A percentile compares a stretch with the other conserved stretches of the same genome.
phyloP scores from a whole-genome alignment of 768 basidiomycete genomes.

The Galerina sulciceps region DNA sequence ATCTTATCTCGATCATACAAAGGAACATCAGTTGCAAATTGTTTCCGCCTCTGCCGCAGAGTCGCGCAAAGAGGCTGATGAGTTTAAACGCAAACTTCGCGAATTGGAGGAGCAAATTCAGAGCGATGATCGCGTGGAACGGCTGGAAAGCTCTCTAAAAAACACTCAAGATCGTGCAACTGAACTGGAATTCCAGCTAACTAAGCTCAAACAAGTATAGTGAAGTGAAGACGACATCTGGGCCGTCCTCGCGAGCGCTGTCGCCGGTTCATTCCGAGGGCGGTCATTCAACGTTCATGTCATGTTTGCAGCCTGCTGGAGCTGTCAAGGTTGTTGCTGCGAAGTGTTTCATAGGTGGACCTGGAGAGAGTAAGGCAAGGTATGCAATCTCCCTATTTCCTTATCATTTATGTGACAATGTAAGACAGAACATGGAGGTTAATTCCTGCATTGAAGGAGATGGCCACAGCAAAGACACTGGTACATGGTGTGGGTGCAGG shows the following conservation, averaged over 20 bases:
- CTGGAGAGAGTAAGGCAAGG: too few relatives aligned
- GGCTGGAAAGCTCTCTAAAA: slow-evolving; percentile 71
- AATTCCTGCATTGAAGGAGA: too few relatives aligned
- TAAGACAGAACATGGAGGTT: too few relatives aligned
- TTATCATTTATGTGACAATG: too few relatives aligned
- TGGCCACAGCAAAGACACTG: too few relatives aligned
- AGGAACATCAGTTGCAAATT: slow-evolving; percentile 81
- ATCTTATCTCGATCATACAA: slow-evolving; percentile 32
- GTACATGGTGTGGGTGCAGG: too few relatives aligned
- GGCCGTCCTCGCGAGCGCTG: slow-evolving; percentile 55
- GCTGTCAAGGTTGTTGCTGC: too few relatives aligned
- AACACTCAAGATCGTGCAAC: slow-evolving; percentile 83
- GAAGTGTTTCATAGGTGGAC: too few relatives aligned
- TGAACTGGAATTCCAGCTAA: slow-evolving; percentile 82
- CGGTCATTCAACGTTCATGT: too few relatives aligned
- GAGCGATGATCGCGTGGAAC: slow-evolving; percentile 80
- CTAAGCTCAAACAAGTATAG: slow-evolving; percentile 81
- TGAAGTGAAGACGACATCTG: slow-evolving; percentile 56
- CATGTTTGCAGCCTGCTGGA: too few relatives aligned
- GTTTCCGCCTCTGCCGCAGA: slow-evolving; percentile 58
- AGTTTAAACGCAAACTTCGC: slow-evolving; percentile 59
- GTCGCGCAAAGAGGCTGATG: slow-evolving; percentile 54
- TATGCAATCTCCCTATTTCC: too few relatives aligned
- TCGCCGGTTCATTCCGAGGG: slow-evolving; percentile 55
- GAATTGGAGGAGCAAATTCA: slow-evolving; percentile 85